Base-by-base conservation (phyloP, 2,329 filamentous ascomycete species). In the Aspergillus melleus region DNA sequence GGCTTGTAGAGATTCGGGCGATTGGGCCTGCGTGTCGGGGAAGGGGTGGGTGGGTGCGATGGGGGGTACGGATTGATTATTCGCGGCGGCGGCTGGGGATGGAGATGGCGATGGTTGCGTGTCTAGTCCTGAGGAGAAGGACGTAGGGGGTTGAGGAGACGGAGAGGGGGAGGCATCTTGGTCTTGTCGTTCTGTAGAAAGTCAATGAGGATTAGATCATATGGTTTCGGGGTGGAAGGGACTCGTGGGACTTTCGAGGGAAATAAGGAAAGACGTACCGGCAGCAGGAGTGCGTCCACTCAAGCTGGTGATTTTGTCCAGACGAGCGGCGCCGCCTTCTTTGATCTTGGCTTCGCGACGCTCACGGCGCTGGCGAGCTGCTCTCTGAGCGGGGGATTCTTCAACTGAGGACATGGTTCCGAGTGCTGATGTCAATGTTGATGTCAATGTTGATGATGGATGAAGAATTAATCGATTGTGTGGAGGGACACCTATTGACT, bases 311-410 rank as follows among this genome's bases (percentile, higher is more conserved):
- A 89, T 89, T 66, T 84, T 84, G 58, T 87, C 83, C 49, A 89
- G 76, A 62, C 86, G 80, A 42, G 83, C 81, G 44, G 83, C 81
- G 56, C 85, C 86, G 61, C 82, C 81, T 50, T 81, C 81, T 63
- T 79, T 80, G 70, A 88, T 84, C 74, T 88, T 88, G 58, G 85
- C 85, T 67, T 86, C 83, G 19, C 86, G 82, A 61, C 86, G 84
- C 71, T 89, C 86, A 61, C 86, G 84, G 47, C 86, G 83, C 57
- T 86, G 77, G 51, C 86, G 84, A 53, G 86, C 85, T 66, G 85
- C 81, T 64, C 72, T 71, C 61, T 81, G 80, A 19, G 78, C 77
- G 16, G 79, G 77, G 1, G 80, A 80, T 68, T 81, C 79, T 57
- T 79, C 77, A 26, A 69, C 47, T 4, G 70, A 68, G 16, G 74